Evolutionary conservation across 371 early-diverging fungal genomes (phyloP).

Genomic region (Mucor piriformis): DNA sequence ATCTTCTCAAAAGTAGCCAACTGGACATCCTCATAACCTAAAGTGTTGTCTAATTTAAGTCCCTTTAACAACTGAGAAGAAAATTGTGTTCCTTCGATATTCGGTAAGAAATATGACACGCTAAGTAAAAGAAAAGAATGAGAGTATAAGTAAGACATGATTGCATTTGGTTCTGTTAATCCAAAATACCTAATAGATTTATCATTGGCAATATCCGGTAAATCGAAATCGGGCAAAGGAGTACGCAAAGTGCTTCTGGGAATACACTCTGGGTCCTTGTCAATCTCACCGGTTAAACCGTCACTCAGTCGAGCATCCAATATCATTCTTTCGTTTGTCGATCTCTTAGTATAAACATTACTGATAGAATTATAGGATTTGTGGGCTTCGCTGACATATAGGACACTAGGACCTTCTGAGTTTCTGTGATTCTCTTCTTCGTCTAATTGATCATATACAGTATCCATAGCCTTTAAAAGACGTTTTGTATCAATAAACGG

Average conservation of each 20-base stretch:
- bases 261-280: slow-evolving; percentile 68
- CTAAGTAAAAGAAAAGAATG: slow-evolving; percentile 25
- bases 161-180: background rate
- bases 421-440: slow-evolving; percentile 82
- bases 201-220: slow-evolving; percentile 63
- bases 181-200: slow-evolving; percentile 39
- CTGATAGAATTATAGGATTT: slow-evolving; percentile 71
- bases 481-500: slow-evolving; percentile 91
- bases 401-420: slow-evolving; percentile 69
- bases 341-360: slow-evolving; percentile 65
- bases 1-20: slow-evolving; percentile 55
- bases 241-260: slow-evolving; percentile 75
- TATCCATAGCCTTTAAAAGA: slow-evolving; percentile 78
- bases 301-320: slow-evolving; percentile 63
- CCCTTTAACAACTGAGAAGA: slow-evolving; percentile 56
- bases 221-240: slow-evolving; percentile 63
- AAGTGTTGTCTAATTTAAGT: slow-evolving; percentile 46
- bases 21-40: slow-evolving; percentile 59
- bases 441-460: slow-evolving; percentile 67
- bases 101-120: slow-evolving; percentile 55
- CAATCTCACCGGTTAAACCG: slow-evolving; percentile 66
- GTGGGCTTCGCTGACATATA: slow-evolving; percentile 72
- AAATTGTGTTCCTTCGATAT: slow-evolving; percentile 45
- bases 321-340: slow-evolving; percentile 42
- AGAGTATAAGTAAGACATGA: background rate